Conservation (phyloP, 257 asterid genomes). For the Ehretia macrophylla region DNA sequence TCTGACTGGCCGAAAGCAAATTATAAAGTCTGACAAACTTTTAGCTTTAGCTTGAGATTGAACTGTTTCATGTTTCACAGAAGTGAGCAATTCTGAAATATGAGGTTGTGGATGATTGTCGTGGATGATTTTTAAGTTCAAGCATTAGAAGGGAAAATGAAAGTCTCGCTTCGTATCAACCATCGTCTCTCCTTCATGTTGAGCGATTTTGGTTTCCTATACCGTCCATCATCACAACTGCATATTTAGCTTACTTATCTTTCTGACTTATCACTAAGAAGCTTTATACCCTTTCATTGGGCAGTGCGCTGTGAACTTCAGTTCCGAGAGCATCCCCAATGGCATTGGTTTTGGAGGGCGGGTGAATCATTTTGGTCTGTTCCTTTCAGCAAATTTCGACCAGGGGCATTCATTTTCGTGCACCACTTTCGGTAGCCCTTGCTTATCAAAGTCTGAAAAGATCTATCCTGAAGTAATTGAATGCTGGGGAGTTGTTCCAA, state of each 20-base stretch:
- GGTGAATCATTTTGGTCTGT: conserved; percentile 65
- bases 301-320: conserved; percentile 91
- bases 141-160: too few species aligned
- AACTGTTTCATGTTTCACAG: too few species aligned
- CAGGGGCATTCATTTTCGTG: conserved; percentile 69
- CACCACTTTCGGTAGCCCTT: conserved; percentile 81
- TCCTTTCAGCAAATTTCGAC: conserved; percentile 77
- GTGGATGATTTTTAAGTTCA: too few species aligned
- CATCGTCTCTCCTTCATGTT: too few species aligned
- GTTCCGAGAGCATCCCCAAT: conserved; percentile 88
- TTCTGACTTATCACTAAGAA: not conserved
- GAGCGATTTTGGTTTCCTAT: not conserved
- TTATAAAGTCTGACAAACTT: too few species aligned
- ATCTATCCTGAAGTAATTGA: conserved; percentile 69
- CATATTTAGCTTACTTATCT: not conserved
- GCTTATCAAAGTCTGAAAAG: conserved; percentile 43
- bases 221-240: not conserved
- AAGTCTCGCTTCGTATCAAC: too few species aligned
- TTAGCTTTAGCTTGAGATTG: too few species aligned
- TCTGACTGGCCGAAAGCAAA: too few species aligned
- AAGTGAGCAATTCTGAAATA: too few species aligned
- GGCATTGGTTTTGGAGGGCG: conserved; percentile 95
- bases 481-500: conserved; percentile 69
- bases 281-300: conserved; percentile 2
- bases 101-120: too few species aligned